A percentile compares a stretch with the other conserved stretches of the same genome.
Evolutionary conservation across 139 green algal species (phyloP).

Genomic region (Penium margaritaceum): DNA sequence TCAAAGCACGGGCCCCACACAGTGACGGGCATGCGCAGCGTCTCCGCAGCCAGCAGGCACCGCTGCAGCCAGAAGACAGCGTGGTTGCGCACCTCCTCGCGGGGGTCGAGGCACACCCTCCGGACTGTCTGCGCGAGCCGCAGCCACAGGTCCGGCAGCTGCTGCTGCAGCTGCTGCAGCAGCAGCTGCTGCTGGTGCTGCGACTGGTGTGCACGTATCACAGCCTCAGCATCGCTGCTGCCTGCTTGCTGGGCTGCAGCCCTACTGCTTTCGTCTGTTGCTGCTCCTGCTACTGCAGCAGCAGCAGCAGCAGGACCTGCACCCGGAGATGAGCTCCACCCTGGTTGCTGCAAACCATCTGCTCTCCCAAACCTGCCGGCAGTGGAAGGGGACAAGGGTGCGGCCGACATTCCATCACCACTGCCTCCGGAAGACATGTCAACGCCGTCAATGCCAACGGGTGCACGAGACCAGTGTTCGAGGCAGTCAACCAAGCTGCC

Average conservation of each 20-base stretch:
- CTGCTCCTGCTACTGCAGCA: too few relatives aligned
- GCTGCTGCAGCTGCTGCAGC: constrained; percentile 19
- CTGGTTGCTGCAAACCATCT: background rate
- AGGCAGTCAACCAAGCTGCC: constrained; percentile 55
- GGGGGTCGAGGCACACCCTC: constrained; percentile 46
- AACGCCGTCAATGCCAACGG: background rate
- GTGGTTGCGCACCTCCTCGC: constrained; percentile 56
- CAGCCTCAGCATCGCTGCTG: background rate
- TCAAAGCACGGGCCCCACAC: constrained; percentile 54
- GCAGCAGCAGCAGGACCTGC: background rate
- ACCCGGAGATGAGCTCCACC: background rate
- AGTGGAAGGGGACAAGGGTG: too few relatives aligned
- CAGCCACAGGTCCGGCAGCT: constrained; percentile 59
- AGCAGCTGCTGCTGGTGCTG: too few relatives aligned
- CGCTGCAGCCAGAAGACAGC: constrained; percentile 61
- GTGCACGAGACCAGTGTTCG: constrained; percentile 30
- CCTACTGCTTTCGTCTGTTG: too few relatives aligned
- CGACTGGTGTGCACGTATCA: too few relatives aligned
- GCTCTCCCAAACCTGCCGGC: background rate
- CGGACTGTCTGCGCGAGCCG: constrained; percentile 51
- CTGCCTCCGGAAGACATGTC: background rate
- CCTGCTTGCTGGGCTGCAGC: too few relatives aligned
- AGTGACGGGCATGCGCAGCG: constrained; percentile 52
- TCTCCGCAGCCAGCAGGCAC: constrained; percentile 59
- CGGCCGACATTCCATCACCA: background rate